Base-by-base conservation (phyloP, 2,329 filamentous ascomycete genomes). In the Alternaria atra region DNA sequence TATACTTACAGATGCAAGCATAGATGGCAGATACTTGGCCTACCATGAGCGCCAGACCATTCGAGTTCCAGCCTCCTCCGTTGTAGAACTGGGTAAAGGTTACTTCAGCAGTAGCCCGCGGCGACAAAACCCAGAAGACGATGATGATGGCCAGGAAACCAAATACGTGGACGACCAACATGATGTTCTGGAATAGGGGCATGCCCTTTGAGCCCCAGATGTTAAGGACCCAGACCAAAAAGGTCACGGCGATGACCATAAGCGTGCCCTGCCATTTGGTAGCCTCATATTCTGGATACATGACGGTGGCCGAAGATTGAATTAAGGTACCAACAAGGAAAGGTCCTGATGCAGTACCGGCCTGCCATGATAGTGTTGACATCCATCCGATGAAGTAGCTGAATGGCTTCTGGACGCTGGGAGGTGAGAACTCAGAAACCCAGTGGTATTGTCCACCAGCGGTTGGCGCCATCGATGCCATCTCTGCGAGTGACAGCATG, bases 271-370 rank as follows among this genome's bases (percentile, higher is more conserved):
- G 83, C 83, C 83, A 85, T 42, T 75, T 77, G 6, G 78, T 75
- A 0, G 78, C 74, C 0, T 65, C 61, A 57, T 84, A 85, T 8
- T 75, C 69, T 0, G 79, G 79, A 37, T 81, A 80, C 61, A 83
- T 76, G 52, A 77, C 73, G 23, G 82, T 79, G 10, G 81, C 72
- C 5, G 68, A 74, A 2, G 79, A 76, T 57, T 84, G 82, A 37
- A 85, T 83, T 42, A 84, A 68, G 0, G 80, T 83, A 6, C 82
- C 83, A 0, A 81, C 80, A 8, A 84, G 75, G 64, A 83, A 84
- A 0, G 80, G 79, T 2, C 82, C 83, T 4, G 80, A 81, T 10
- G 83, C 83, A 27, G 79, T 80, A 13, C 81, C 82, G 9, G 83
- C 81, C 66, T 85, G 83, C 83, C 83, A 85, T 9, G 79, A 80